Evolutionary conservation across 257 asterid genomes (phyloP), one percentile per base, ranked within the genome.

Genomic region (Voacanga thouarsii): DNA sequence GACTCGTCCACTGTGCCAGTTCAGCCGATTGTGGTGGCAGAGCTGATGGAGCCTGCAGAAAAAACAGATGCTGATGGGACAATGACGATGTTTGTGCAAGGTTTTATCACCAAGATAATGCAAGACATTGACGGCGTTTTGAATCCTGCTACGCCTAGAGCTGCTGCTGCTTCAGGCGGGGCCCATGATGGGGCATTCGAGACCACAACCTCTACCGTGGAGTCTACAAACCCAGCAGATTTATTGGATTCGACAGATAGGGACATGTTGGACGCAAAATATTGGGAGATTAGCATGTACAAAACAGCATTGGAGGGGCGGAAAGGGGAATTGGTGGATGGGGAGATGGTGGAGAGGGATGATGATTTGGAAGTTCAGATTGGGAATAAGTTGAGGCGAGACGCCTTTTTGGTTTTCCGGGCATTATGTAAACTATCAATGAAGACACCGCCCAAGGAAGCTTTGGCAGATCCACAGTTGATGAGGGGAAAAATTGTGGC

Each of bases 231-330:
- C 83, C 99, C 99, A 1, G 95, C 97, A 9, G 98, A 94, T 90
- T 90, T 96, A 87, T 86, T 96, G 92, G 99, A 94, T 81, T 96
- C 98, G 0, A 96, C 96, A 2, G 99, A 96, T 87, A 96, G 91
- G 91, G 99, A 96, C 86, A 96, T 96, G 99, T 82, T 96, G 89
- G 99, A 96, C 68, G 98, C 99, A 0, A 96, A 96, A 88, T 93
- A 93, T 80, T 96, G 99, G 99, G 99, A 96, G 92, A 94, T 96
- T 81, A 92, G 99, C 81, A 94, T 96, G 99, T 96, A 96, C 80
- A 96, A 96, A 88, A 90, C 97, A 5, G 99, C 99, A 1, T 81
- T 96, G 79, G 98, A 93, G 84, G 99, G 98, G 73, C 80, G 98
- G 89, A 96, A 93, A 87, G 99, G 97, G 75, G 99, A 96, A 85